Evolutionary conservation across 352 stramenopile species (phyloP), one percentile per base, ranked within the genome.

Genomic region (Phytophthora hybrid): DNA sequence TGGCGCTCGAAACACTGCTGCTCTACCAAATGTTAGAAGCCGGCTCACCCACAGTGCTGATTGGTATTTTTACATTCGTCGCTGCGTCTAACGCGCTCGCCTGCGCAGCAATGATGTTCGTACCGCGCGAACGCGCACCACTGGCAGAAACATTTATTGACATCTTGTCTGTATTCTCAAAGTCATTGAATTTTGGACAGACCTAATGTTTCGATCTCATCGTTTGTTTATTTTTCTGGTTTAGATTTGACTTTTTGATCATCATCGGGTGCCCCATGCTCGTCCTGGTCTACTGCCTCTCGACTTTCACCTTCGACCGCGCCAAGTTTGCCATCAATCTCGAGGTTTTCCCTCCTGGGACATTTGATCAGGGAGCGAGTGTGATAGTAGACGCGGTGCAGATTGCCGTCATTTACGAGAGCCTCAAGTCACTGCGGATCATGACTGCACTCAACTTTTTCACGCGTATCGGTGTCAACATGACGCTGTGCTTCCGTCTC

Each of bases 231-330:
- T 8, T 46, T 62, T 53, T n/a, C 31, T 31, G 53, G 16, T 5
- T 59, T 44, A 73, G 69, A 13, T 80, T 76, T 55, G 72, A 79
- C 53, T 57, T 73, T n/a, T 6, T 69, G 5, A 52, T 75, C 31
- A 67, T 63, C 0, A 44, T 79, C 9, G 44, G 57, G 2, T 80
- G 29, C 44, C 69, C 69, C 3, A 66, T 74, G 18, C 26, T 72
- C 32, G 65, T 67, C 26, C 13, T 80, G 1, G 14, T 64, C 7
- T 74, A 74, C 52, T 65, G 59, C 31, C 26, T 68, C 16, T 37
- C 29, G 1, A 49, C 4, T 26, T 77, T 77, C 34, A 66, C n/a
- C 7, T 74, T 80, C 23, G 73, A 80, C 56, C 59, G 37, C 1
- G 13, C 13, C 3, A 46, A 62, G 10, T 60, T 73, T 13, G 56